phyloP scores from a whole-genome alignment of 257 asterid species.

The Gentiana dahurica region DNA sequence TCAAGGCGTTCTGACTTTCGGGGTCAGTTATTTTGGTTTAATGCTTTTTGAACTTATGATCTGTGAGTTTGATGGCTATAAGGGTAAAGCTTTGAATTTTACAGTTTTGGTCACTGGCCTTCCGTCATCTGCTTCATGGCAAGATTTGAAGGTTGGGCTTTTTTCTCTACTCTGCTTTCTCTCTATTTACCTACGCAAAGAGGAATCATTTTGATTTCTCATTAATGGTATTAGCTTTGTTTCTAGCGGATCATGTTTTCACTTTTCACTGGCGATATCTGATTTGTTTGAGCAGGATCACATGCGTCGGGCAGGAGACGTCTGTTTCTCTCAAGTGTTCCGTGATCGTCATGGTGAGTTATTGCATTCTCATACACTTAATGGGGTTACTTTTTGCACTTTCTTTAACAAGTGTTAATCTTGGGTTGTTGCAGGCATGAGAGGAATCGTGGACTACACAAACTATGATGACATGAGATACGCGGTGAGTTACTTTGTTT shows the following conservation, averaged over 20 bases:
- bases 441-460: constrained; percentile 72
- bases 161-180: neutral
- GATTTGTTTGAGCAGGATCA: constrained; percentile 15
- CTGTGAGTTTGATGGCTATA: no score
- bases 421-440: constrained; percentile 40
- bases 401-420: no score
- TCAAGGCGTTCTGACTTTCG: constrained; percentile 70
- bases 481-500: constrained; percentile 40
- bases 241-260: constrained; percentile 26
- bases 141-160: constrained; percentile 66
- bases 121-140: constrained; percentile 93
- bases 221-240: no score
- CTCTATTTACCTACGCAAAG: no score
- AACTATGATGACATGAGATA: constrained; percentile 77
- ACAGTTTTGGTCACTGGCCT: constrained; percentile 80
- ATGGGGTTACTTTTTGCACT: no score
- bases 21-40: constrained; percentile 25
- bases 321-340: constrained; percentile 74
- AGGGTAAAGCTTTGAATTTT: neutral
- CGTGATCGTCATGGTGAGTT: constrained; percentile 61
- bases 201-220: no score
- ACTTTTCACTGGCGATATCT: no score
- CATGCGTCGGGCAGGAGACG: constrained; percentile 95
- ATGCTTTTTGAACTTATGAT: neutral
- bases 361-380: neutral